Percentiles rank a stretch among this genome's conserved stretches.
Evolutionary conservation across 2,329 filamentous ascomycete genomes (phyloP).

Genomic region (Fusarium drepaniforme): DNA sequence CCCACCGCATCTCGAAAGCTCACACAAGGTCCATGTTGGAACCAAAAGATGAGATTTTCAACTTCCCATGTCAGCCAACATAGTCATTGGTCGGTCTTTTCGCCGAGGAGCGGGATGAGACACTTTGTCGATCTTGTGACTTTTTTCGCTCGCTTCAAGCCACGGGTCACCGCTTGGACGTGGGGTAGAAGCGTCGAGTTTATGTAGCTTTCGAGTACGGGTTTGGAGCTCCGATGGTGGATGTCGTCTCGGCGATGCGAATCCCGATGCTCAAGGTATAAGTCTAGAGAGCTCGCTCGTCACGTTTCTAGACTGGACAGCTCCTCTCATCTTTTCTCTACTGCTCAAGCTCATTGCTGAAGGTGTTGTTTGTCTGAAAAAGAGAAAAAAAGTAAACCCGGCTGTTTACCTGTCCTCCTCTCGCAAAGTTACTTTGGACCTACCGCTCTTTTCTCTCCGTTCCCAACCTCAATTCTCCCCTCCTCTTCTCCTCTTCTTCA

Average conservation of each 20-base stretch:
- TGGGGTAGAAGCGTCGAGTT: background rate
- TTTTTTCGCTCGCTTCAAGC: background rate
- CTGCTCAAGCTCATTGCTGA: slow-evolving; percentile 2
- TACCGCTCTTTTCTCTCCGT: background rate
- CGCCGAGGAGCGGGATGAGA: background rate
- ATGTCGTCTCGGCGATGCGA: background rate
- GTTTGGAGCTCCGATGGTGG: slow-evolving; percentile 20
- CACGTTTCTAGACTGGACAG: background rate
- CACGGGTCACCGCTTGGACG: background rate
- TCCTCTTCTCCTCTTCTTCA: background rate
- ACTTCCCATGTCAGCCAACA: background rate
- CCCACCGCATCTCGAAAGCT: background rate
- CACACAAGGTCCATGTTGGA: background rate
- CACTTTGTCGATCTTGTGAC: slow-evolving; percentile 18
- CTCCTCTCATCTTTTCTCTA: background rate
- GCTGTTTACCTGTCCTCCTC: slow-evolving; percentile 3
- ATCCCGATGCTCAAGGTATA: slow-evolving; percentile 19
- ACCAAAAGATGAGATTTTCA: background rate
- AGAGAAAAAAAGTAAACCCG: background rate
- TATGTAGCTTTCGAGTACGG: background rate
- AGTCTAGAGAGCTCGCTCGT: slow-evolving; percentile 23
- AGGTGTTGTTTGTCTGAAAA: background rate
- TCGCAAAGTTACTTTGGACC: slow-evolving; percentile 1
- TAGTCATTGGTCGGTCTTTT: background rate
- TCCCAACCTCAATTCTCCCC: background rate